phyloP scores from a whole-genome alignment of 768 basidiomycete genomes.

The Trichaptum fuscoviolaceum region DNA sequence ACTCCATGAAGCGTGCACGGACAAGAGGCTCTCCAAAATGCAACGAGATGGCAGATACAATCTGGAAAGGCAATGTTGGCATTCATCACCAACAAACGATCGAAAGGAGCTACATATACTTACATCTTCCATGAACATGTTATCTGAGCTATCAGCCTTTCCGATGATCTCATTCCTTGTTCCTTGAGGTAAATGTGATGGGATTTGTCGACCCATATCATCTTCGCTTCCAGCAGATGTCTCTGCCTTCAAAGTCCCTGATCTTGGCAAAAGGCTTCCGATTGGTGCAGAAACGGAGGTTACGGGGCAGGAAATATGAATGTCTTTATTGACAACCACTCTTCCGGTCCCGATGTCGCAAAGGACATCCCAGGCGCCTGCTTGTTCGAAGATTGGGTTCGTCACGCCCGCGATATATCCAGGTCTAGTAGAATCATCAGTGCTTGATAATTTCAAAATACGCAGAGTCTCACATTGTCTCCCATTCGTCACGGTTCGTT shows the following conservation, averaged over 20 bases:
- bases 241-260: constrained; percentile 63
- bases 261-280: constrained; percentile 35
- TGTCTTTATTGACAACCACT: constrained; percentile 85
- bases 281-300: constrained; percentile 27
- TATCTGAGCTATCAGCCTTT: constrained; percentile 65
- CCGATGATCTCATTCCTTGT: constrained; percentile 49
- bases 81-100: background rate
- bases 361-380: constrained; percentile 86
- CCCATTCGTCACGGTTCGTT: constrained; percentile 83
- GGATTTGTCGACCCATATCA: constrained; percentile 55
- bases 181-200: constrained; percentile 24
- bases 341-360: constrained; percentile 86
- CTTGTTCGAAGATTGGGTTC: constrained; percentile 91
- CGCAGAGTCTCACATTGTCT: constrained; percentile 62
- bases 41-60: constrained; percentile 79
- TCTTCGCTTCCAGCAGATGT: constrained; percentile 60
- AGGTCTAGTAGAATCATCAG: constrained; percentile 41
- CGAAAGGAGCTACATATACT: constrained; percentile 28
- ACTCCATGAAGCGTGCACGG: constrained; percentile 85
- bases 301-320: constrained; percentile 53
- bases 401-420: constrained; percentile 97
- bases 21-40: constrained; percentile 91
- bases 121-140: constrained; percentile 91
- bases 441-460: constrained; percentile 1
- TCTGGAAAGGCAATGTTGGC: constrained; percentile 37